These are phyloP conservation scores for Trifolium repens DNA, from an alignment of 306 rosid genomes.

Conservation along the genomic window DNA sequence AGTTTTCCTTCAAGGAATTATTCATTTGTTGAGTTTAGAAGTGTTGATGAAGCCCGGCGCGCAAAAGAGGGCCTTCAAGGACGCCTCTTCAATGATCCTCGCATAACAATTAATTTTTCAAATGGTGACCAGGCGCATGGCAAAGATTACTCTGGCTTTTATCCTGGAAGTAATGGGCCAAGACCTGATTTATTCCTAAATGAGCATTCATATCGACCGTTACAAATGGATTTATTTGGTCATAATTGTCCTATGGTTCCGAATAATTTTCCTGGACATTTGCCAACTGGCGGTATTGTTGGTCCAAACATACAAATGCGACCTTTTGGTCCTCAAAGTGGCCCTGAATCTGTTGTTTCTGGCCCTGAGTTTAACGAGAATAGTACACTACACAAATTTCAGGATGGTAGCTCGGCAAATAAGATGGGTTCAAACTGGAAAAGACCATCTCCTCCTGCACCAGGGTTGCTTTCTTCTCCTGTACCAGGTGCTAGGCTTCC, in stretches of 20 bases:
- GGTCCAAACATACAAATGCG: conserved; percentile 71
- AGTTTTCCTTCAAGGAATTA: conserved; percentile 87
- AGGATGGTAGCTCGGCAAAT: conserved; percentile 74
- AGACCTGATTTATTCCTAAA: conserved; percentile 65
- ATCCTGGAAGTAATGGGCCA: conserved; percentile 68
- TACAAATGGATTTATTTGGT: conserved; percentile 67
- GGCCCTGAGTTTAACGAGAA: conserved; percentile 74
- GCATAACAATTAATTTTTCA: conserved; percentile 87
- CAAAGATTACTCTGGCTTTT: conserved; percentile 66
- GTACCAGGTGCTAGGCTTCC: conserved; percentile 61
- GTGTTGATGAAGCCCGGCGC: conserved; percentile 97
- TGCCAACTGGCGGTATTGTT: conserved; percentile 57
- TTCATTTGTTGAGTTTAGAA: conserved; percentile 94
- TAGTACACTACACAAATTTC: conserved; percentile 55
- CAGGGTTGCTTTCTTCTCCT: conserved; percentile 77
- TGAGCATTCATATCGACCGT: conserved; percentile 69
- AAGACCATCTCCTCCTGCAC: conserved; percentile 81
- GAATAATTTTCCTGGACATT: conserved; percentile 69
- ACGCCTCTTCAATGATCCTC: conserved; percentile 94
- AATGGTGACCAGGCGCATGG: conserved; percentile 77
- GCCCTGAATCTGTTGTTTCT: conserved; percentile 63
- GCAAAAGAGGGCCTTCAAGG: conserved; percentile 99
- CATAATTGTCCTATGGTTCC: conserved; percentile 69
- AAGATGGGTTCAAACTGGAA: conserved; percentile 79
- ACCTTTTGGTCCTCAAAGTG: conserved; percentile 80